Evolutionary conservation across 2,329 filamentous ascomycete genomes (phyloP), one percentile per base, ranked within the genome.

Genomic region (Lithohypha guttulata): DNA sequence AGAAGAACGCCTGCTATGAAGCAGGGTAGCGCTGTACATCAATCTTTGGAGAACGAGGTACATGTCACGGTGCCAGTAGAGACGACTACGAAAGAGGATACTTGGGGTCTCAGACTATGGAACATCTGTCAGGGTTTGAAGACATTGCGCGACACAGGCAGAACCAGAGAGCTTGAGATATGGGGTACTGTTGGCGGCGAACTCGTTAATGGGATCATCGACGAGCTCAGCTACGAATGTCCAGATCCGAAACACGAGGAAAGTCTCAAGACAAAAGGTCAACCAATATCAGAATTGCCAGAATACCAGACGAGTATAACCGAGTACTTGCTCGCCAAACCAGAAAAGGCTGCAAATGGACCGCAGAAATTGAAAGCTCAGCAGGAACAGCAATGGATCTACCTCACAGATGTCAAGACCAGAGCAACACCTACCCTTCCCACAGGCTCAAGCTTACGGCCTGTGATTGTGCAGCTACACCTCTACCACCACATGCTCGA

Each of bases 351-450:
- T 14, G 34, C 33, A 10, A 36, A 43, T 3, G 51, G 63, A 36
- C 39, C 22, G 36, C 43, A 27, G 23, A 42, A 34, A 25, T 43
- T 52, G 35, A 33, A 41, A 1, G 43, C 49, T 15, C 57, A 37
- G 30, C 18, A 42, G 34, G 30, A 39, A 31, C 41, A 48, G 27
- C 59, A 53, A 39, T 55, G 64, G 39, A 59, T 81, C n/a, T 95
- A 93, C 57, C 65, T 98, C 34, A 79, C 78, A 0, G 91, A 98
- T 51, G 76, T 94, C 47, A 98, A 98, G 60, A 96, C 89, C 0
- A 74, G 87, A 13, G 70, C 69, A 1, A 75, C 71, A 3, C 65
- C 62, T n/a, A 71, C 69, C 2, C 55, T 84, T 2, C 84, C 86
- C 1, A 68, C 73, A 1, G 74, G 76, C 15, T 65, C 75, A 1